Evolutionary conservation across 768 basidiomycete species (phyloP).

Genomic region (Albatrellus ellisii): DNA sequence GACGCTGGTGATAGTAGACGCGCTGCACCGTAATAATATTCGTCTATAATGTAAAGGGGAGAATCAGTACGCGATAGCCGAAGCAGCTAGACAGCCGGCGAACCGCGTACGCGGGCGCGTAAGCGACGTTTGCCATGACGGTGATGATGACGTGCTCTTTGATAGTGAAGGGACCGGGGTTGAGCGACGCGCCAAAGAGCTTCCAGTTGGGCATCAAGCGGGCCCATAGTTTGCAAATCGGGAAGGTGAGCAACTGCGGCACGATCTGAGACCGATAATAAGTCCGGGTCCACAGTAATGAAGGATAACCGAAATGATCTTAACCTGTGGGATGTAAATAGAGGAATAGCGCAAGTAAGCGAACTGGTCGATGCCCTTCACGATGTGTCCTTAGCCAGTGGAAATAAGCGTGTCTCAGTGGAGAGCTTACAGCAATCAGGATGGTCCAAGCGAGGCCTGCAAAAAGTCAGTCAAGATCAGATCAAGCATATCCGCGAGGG

Average conservation of each 20-base stretch:
- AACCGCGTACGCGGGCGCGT: slow-evolving; percentile 48
- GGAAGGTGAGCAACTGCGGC: slow-evolving; percentile 60
- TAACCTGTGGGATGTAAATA: slow-evolving; percentile 18
- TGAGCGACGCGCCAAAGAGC: slow-evolving; percentile 48
- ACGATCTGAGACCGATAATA: slow-evolving; percentile 30
- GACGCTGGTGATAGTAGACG: slow-evolving; percentile 28
- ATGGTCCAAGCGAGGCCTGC: slow-evolving; percentile 1
- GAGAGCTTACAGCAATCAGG: not conserved
- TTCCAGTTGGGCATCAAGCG: slow-evolving; percentile 36
- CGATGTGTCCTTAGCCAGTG: too few species aligned
- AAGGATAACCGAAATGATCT: too few species aligned
- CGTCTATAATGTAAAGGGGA: slow-evolving; percentile 20
- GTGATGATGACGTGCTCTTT: slow-evolving; percentile 71
- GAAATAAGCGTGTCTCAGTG: not conserved
- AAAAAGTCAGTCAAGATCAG: not conserved
- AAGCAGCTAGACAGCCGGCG: not conserved
- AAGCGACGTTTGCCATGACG: slow-evolving; percentile 56
- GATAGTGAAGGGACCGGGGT: slow-evolving; percentile 66
- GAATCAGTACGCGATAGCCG: not conserved
- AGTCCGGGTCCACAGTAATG: too few species aligned
- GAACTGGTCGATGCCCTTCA: slow-evolving; percentile 33
- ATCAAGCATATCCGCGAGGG: slow-evolving; percentile 41
- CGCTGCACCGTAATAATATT: slow-evolving; percentile 33
- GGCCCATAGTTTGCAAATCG: slow-evolving; percentile 57
- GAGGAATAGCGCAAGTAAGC: slow-evolving; percentile 36